Evolutionary conservation across 805 yeast species (phyloP), one percentile per base, ranked within the genome.

Genomic region (Wickerhamiella azymoides): DNA sequence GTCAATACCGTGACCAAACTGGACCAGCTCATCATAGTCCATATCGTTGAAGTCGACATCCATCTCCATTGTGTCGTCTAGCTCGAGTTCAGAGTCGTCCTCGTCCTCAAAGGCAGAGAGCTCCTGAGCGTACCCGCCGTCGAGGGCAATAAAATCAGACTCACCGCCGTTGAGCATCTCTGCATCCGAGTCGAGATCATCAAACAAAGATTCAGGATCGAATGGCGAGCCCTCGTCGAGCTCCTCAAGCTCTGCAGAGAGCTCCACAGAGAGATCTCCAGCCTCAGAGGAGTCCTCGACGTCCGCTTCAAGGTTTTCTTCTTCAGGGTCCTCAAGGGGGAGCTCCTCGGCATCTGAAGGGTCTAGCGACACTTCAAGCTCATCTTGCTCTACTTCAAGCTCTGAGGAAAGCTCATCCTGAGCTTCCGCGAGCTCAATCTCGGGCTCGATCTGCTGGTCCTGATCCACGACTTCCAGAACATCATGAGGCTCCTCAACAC

Each of bases 21-120:
- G 47, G 24, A 49, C 38, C 16, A 52, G 49, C 17, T 50, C 39
- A 43, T 46, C 49, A 33, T 51, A 43, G 36, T 51, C 45, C 43
- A 46, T 47, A 33, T 52, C 55, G 35, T 27, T 45, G 40, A 45
- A 50, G 35, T 49, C 53, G 35, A 46, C 25, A 27, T 48, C 36
- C 43, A 47, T 51, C 33, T 42, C 44, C 26, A 36, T n/a, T n/a
- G n/a, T 47, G 2, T 28, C 40, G 14, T 37, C 40, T 17, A 24
- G 10, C 3, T 21, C 40, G 10, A n/a, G 18, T 5, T 33, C 17
- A 33, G 19, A 33, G 36, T 14, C 19, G n/a, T n/a, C n/a, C n/a
- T n/a, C n/a, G n/a, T n/a, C n/a, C n/a, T n/a, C n/a, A n/a, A n/a
- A n/a, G n/a, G n/a, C n/a, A n/a, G n/a, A n/a, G n/a, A n/a, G n/a